These are phyloP conservation scores for Aspergillus terreus DNA, from an alignment of 2,329 filamentous ascomycete genomes.

Conservation along the genomic window DNA sequence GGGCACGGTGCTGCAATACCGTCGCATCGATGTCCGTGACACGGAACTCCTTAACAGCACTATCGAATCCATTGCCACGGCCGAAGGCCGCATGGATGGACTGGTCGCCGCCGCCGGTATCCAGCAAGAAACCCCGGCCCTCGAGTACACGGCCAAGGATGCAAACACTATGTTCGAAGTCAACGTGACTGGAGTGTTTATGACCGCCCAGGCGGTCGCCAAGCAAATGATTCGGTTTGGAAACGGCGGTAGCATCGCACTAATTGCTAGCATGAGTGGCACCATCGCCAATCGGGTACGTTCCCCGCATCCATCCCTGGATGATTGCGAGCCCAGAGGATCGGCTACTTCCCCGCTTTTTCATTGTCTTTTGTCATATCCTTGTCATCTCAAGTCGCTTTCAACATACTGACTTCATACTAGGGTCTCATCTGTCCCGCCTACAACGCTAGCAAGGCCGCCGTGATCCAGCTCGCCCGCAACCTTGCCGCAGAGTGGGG, in stretches of 20 bases:
- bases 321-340: not conserved
- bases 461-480: constrained; percentile 44
- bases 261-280: constrained; percentile 63
- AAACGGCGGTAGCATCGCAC: constrained; percentile 57
- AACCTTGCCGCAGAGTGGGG: constrained; percentile 50
- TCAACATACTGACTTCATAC: constrained; percentile 2
- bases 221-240: constrained; percentile 61
- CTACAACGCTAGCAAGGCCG: constrained; percentile 49
- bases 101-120: constrained; percentile 68
- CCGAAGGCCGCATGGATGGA: constrained; percentile 72
- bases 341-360: not conserved
- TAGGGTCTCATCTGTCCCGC: constrained; percentile 47
- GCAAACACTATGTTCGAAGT: constrained; percentile 61
- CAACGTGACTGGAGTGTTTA: constrained; percentile 60
- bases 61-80: constrained; percentile 64
- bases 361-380: not conserved
- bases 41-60: constrained; percentile 63
- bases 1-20: constrained; percentile 68
- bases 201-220: constrained; percentile 61
- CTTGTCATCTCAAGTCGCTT: not conserved
- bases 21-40: constrained; percentile 75
- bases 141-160: constrained; percentile 68
- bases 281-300: constrained; percentile 51
- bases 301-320: not conserved
- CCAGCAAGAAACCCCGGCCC: constrained; percentile 76